Base-by-base conservation (phyloP, 371 early-diverging fungal genomes). In the Nematocida minor region DNA sequence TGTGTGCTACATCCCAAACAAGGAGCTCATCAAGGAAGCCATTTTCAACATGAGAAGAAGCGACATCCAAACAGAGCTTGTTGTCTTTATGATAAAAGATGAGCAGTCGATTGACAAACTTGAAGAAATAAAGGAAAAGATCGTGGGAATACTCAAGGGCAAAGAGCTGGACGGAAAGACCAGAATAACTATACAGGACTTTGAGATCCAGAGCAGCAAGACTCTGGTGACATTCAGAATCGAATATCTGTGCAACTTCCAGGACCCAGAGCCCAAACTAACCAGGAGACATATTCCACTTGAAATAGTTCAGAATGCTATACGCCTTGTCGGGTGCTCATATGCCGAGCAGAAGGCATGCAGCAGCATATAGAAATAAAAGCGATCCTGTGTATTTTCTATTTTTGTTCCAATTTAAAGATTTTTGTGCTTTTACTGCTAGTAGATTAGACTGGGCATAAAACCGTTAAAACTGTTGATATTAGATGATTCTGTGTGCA, bases 1-100 rank as follows among this genome's bases (percentile, higher is more conserved):
- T 38, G 34, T 78, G 2, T 71, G 67, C 16, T 84, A 84, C 55
- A 83, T 84, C 44, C 83, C 86, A 20, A 85, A 82, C 66, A 69
- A 70, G 18, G 48, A 57, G 22, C 54, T 85, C 27, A 80, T 84
- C 34, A 46, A n/a, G 14, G 69, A 68, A 62, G 55, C 70, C 27
- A 84, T 85, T 25, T 63, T 67, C 49, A 85, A 85, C 68, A 63
- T 84, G n/a, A 55, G 83, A 54, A 78, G 86, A 74, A 83, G 83
- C 55, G 68, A 53, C 31, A 71, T 66, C 22, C 83, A 84, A 54
- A 57, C 48, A 25, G 82, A 83, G 46, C 40, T 66, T 38, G 57
- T 84, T 7, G 57, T 42, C 11, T 40, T 85, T 14, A 55, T 55
- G 16, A 55, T 83, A 4, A 74, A 62, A 1, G 41, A 55, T 40